Percentiles rank a stretch among this genome's conserved stretches.
Conservation (phyloP, 2,329 filamentous ascomycete genomes). For the Kalaharituber pfeilii region DNA sequence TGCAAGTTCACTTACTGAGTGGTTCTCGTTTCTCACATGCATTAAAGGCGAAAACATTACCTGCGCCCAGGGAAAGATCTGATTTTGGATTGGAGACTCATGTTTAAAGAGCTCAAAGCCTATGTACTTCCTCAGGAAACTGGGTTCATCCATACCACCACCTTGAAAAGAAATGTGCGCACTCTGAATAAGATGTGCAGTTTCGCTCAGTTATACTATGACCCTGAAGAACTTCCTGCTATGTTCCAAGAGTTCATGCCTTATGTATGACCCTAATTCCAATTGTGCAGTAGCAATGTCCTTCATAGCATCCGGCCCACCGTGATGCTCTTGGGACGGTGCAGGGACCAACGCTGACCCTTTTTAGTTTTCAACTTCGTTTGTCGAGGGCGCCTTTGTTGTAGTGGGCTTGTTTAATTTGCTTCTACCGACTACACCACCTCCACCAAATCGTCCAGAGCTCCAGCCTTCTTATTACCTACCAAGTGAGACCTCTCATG, state of each 20-base stretch:
- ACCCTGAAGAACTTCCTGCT: constrained; percentile 64
- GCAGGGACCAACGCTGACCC: constrained; percentile 11
- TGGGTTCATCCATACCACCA: constrained; percentile 42
- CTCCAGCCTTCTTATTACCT: constrained; percentile 79
- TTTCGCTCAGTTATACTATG: constrained; percentile 82
- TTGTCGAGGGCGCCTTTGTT: constrained; percentile 79
- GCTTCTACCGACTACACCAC: constrained; percentile 67
- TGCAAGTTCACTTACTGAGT: constrained; percentile 52
- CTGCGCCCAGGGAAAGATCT: constrained; percentile 78
- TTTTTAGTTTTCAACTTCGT: constrained; percentile 67
- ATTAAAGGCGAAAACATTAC: constrained; percentile 73
- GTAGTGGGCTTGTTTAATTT: constrained; percentile 77
- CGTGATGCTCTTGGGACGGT: no score
- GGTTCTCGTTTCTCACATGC: constrained; percentile 7
- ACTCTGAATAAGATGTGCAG: constrained; percentile 77
- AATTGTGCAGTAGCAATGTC: constrained; percentile 23
- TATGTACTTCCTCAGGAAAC: constrained; percentile 77
- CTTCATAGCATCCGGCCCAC: no score
- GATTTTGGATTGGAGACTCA: constrained; percentile 76
- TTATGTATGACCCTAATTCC: constrained; percentile 31
- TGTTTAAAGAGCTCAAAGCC: constrained; percentile 83
- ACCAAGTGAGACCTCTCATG: constrained; percentile 36
- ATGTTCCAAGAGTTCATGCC: constrained; percentile 67
- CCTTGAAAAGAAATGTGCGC: constrained; percentile 47
- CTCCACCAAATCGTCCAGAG: constrained; percentile 50